Evolutionary conservation across 345 rosid genomes (phyloP).

Genomic region (Odontarrhena argentea): DNA sequence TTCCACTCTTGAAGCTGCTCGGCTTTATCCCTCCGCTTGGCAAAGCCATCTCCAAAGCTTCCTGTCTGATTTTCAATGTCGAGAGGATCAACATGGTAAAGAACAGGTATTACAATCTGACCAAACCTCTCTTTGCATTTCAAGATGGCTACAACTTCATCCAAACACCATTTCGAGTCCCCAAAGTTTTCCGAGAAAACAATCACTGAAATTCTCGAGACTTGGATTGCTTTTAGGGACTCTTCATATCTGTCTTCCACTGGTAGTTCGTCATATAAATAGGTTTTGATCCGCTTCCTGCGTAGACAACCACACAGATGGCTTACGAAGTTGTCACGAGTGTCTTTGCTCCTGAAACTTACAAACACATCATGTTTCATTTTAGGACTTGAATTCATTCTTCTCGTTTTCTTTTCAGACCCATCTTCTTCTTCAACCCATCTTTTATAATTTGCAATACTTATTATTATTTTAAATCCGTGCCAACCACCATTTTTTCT

Average conservation of each 20-base stretch:
- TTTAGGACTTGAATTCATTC: not conserved
- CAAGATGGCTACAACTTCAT: conserved; percentile 41
- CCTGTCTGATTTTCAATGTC: conserved; percentile 39
- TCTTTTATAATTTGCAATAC: not conserved
- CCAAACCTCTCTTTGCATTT: conserved; percentile 31
- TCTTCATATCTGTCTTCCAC: conserved; percentile 19
- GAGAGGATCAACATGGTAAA: conserved; percentile 40
- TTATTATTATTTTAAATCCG: not conserved
- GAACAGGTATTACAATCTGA: conserved; percentile 43
- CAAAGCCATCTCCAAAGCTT: conserved; percentile 36
- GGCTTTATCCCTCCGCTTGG: conserved; percentile 12
- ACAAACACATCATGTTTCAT: conserved; percentile 39
- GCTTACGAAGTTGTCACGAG: conserved; percentile 39
- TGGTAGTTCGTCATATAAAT: conserved; percentile 29
- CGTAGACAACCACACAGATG: conserved; percentile 37
- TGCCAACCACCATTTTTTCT: not conserved
- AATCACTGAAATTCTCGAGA: conserved; percentile 32
- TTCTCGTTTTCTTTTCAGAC: not conserved
- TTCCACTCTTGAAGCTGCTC: conserved; percentile 26
- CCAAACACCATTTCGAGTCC: conserved; percentile 39
- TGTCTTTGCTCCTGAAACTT: conserved; percentile 41
- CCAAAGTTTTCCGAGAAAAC: conserved; percentile 36
- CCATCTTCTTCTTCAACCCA: not conserved
- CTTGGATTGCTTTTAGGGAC: conserved; percentile 25
- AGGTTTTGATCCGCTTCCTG: conserved; percentile 35